Conservation (phyloP, 202 grass and related monocot genomes). For the Cymbopogon flexuosus region DNA sequence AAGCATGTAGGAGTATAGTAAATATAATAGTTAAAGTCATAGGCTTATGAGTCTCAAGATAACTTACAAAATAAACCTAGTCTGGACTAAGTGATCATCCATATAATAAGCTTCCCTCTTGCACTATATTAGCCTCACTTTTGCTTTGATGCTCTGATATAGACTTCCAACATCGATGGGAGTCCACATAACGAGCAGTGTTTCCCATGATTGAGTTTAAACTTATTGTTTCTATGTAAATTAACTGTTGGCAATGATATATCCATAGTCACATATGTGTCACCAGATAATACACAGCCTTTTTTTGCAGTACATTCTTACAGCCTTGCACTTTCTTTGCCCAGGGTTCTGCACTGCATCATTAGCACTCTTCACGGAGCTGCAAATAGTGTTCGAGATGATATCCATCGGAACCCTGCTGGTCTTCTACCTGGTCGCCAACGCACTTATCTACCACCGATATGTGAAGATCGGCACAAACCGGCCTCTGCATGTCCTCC, state of each 20-base stretch:
- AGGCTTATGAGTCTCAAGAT: not conserved
- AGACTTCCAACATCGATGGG: not conserved
- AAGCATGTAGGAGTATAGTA: not conserved
- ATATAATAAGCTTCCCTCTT: not conserved
- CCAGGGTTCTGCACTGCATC: slow-evolving; percentile 63
- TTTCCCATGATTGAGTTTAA: not conserved
- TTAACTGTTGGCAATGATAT: not conserved
- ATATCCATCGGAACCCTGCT: slow-evolving; percentile 70
- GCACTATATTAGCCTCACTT: not conserved
- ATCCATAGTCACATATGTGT: slow-evolving; percentile 1
- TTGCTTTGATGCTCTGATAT: not conserved
- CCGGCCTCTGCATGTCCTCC: slow-evolving; percentile 35
- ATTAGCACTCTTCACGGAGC: slow-evolving; percentile 66
- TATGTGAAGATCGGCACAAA: slow-evolving; percentile 37
- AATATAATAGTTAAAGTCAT: not conserved
- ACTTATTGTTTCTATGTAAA: not conserved
- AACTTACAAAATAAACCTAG: not conserved
- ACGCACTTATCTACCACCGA: slow-evolving; percentile 57
- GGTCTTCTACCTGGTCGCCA: slow-evolving; percentile 67
- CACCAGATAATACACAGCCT: not conserved
- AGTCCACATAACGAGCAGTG: not conserved
- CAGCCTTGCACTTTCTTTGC: not conserved
- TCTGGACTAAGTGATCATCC: not conserved
- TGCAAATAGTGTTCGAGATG: slow-evolving; percentile 63
- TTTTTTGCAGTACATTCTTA: slow-evolving; percentile 2